Evolutionary conservation across 352 stramenopile species (phyloP).

Genomic region (Globisporangium alternatum): DNA sequence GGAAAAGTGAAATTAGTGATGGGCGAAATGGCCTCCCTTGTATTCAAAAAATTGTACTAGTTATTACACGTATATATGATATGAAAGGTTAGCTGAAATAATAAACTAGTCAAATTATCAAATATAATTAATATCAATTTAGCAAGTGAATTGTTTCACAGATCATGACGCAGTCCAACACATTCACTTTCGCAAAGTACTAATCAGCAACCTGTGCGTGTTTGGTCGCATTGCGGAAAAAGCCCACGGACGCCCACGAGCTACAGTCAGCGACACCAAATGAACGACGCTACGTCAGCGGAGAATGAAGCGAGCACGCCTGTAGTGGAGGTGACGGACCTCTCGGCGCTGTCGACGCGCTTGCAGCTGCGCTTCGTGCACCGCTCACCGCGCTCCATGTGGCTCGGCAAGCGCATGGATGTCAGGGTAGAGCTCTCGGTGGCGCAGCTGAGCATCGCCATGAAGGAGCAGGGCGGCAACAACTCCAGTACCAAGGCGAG

Average conservation of each 20-base stretch:
- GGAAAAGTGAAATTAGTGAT: not conserved
- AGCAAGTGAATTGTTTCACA: not conserved
- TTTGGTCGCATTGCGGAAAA: not conserved
- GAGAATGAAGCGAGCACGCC: not conserved
- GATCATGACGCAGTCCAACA: not conserved
- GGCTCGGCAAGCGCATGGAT: conserved; percentile 12
- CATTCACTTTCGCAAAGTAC: not conserved
- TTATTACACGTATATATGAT: not conserved
- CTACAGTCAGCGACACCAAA: not conserved
- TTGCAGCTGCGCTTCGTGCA: conserved; percentile 19
- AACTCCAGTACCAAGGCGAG: not conserved
- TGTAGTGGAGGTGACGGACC: not conserved
- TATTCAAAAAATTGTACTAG: not conserved
- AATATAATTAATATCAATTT: not conserved
- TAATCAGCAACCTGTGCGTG: not conserved
- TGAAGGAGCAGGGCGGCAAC: conserved; percentile 4
- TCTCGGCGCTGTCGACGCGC: conserved; percentile 13
- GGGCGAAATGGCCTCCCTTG: not conserved
- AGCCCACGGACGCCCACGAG: not conserved
- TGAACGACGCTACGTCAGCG: not conserved
- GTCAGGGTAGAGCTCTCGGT: conserved; percentile 12
- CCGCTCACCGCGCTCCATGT: conserved; percentile 18
- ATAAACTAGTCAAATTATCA: not conserved
- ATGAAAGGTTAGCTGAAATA: not conserved
- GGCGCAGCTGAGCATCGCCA: conserved; percentile 11